Percentiles rank a stretch among this genome's conserved stretches.
Conservation (phyloP, 345 rosid species). For the Rhizophora mangle region DNA sequence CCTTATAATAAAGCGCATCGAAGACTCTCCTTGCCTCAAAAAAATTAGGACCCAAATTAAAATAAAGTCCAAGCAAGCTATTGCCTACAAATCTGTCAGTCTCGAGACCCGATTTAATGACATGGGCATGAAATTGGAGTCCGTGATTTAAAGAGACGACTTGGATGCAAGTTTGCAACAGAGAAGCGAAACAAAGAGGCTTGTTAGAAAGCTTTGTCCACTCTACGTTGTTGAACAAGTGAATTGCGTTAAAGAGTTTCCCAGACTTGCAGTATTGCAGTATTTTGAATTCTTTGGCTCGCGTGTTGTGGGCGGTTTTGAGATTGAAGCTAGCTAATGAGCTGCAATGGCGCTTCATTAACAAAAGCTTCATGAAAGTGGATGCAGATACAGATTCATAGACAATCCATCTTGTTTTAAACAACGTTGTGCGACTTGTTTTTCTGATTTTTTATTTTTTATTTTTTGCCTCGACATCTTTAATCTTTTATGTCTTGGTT, state of each 20-base stretch:
- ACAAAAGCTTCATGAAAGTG: slow-evolving; percentile 41
- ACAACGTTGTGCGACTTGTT: no score
- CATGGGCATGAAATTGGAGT: slow-evolving; percentile 67
- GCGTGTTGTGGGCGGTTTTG: slow-evolving; percentile 16
- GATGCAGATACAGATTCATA: background rate
- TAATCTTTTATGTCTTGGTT: no score
- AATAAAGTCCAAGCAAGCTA: slow-evolving; percentile 71
- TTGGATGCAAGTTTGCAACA: slow-evolving; percentile 68
- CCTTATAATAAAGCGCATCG: slow-evolving; percentile 55
- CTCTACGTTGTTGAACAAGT: slow-evolving; percentile 47
- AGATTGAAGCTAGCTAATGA: slow-evolving; percentile 25
- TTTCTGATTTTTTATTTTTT: no score
- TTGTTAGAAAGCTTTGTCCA: slow-evolving; percentile 32
- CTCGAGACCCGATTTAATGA: slow-evolving; percentile 77
- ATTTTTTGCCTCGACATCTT: no score
- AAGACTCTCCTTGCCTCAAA: slow-evolving; percentile 60
- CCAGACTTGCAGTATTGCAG: slow-evolving; percentile 53
- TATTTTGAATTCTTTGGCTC: slow-evolving; percentile 35
- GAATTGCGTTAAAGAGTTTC: slow-evolving; percentile 47
- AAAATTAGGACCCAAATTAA: slow-evolving; percentile 60
- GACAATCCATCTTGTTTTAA: no score
- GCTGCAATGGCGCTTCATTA: slow-evolving; percentile 39
- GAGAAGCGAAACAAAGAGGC: slow-evolving; percentile 58
- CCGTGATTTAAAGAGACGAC: slow-evolving; percentile 55
- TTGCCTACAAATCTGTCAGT: slow-evolving; percentile 71